A percentile compares a stretch with the other conserved stretches of the same genome.
These are phyloP conservation scores for Inonotus hispidus DNA, from an alignment of 1,284 basidiomycete species.

Conservation along the genomic window DNA sequence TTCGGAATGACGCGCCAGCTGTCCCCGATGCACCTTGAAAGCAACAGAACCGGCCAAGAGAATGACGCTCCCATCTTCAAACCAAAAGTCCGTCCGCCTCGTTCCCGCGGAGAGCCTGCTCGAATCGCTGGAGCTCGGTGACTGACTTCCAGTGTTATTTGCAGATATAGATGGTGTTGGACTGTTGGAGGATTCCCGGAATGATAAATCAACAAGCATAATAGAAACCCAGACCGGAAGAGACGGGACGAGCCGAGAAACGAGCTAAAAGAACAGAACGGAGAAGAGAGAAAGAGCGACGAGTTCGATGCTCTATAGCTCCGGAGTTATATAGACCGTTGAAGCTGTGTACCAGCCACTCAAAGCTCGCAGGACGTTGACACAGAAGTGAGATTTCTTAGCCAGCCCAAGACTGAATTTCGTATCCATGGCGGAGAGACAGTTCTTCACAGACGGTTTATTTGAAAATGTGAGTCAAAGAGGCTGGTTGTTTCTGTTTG, in stretches of 20 bases:
- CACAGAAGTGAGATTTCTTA: neutral
- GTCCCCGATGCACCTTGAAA: constrained; percentile 70
- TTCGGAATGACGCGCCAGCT: constrained; percentile 66
- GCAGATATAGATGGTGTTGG: neutral
- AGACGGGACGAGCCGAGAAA: neutral
- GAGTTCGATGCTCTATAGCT: too few species aligned
- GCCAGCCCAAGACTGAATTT: neutral
- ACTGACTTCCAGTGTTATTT: neutral
- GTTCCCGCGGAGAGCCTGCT: constrained; percentile 1
- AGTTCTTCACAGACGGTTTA: neutral
- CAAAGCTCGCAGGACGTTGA: neutral
- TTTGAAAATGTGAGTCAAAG: neutral
- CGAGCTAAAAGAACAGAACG: neutral
- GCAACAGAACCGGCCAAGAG: constrained; percentile 48
- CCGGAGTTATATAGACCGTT: neutral
- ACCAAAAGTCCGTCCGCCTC: constrained; percentile 53
- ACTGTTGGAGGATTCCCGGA: neutral
- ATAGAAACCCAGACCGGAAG: neutral
- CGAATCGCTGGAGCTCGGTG: neutral
- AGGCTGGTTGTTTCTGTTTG: neutral
- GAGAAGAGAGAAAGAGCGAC: constrained; percentile 1
- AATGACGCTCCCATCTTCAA: constrained; percentile 63
- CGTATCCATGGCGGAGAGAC: neutral
- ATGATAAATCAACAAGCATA: neutral
- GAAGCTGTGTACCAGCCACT: constrained; percentile 2